These are phyloP conservation scores for Ambispora gerdemannii DNA, from an alignment of 192 early-diverging fungal species.

Conservation along the genomic window DNA sequence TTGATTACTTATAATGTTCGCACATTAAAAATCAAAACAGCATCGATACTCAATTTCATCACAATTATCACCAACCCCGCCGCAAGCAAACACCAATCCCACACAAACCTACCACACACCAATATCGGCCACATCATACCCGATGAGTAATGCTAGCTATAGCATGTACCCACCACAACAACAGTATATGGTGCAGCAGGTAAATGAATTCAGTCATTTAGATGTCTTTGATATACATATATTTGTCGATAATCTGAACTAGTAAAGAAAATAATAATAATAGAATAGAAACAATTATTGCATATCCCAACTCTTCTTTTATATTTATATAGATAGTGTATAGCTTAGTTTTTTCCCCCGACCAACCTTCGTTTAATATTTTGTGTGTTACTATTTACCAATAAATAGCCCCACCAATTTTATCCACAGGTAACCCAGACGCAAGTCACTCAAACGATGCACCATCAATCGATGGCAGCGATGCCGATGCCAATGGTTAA, in stretches of 20 bases:
- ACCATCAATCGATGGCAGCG: conserved; percentile 2
- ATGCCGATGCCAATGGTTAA: conserved; percentile 27
- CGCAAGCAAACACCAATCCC: too few species aligned
- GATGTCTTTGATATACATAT: too few species aligned
- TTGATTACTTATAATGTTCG: too few species aligned
- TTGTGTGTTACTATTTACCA: background rate
- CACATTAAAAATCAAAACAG: too few species aligned
- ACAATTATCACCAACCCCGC: background rate
- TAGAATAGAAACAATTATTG: too few species aligned
- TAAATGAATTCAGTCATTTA: too few species aligned
- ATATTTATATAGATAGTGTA: background rate
- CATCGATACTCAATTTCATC: background rate
- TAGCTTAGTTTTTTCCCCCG: background rate
- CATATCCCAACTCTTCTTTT: too few species aligned
- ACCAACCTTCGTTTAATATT: background rate
- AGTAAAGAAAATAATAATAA: too few species aligned
- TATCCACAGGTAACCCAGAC: conserved; percentile 20
- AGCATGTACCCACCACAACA: conserved; percentile 1
- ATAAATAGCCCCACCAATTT: conserved; percentile 21
- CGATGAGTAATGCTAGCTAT: conserved; percentile 9
- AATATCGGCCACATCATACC: background rate
- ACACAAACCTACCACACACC: background rate
- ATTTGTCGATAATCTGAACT: too few species aligned
- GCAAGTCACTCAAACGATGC: conserved; percentile 4
- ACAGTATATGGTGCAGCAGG: conserved; percentile 23